phyloP scores from a whole-genome alignment of 148 eudicot species.

The Cornus suecica region DNA sequence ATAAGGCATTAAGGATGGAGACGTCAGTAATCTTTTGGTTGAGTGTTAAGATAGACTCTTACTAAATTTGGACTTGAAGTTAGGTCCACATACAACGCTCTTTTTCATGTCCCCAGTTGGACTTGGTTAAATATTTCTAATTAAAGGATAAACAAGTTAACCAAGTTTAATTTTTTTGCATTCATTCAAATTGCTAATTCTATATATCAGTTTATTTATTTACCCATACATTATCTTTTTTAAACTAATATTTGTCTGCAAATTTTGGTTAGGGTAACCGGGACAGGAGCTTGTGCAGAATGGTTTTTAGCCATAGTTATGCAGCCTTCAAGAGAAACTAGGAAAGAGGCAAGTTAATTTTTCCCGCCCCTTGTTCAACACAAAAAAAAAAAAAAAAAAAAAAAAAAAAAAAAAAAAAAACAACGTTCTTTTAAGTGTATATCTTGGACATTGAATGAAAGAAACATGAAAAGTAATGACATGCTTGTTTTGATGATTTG shows the following conservation, averaged over 20 bases:
- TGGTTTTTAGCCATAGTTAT: neutral
- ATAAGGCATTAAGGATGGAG: neutral
- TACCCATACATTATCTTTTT: no score
- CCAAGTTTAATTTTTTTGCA: neutral
- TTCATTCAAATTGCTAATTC: neutral
- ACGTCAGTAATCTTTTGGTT: neutral
- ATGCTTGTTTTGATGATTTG: neutral
- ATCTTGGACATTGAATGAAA: neutral
- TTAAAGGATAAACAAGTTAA: no score
- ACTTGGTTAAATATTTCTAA: no score
- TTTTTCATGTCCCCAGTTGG: no score
- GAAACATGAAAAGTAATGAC: neutral
- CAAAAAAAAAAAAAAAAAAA: no score
- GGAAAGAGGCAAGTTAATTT: neutral
- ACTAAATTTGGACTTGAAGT: neutral
- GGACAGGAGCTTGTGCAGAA: neutral
- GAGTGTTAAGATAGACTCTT: neutral
- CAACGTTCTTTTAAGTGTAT: neutral
- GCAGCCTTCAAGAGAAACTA: neutral
- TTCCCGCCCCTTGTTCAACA: no score
- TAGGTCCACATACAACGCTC: no score
- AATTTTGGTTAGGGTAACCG: neutral
- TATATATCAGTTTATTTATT: neutral
- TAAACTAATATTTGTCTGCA: neutral
- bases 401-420: no score